phyloP scores from a whole-genome alignment of 179 eudicot species.

The Heliamphora pulchella region DNA sequence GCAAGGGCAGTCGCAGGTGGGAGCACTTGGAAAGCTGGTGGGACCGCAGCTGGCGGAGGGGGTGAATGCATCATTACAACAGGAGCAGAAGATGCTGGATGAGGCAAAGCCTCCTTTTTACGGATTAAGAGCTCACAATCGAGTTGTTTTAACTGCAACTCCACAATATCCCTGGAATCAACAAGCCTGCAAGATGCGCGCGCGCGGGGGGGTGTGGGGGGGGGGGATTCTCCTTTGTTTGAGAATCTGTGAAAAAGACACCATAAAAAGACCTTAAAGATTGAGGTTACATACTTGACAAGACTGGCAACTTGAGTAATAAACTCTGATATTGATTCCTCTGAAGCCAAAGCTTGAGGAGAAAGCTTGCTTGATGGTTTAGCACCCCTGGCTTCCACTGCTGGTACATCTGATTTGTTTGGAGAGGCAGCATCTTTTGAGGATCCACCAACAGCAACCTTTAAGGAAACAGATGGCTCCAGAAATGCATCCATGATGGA shows the following conservation, averaged over 20 bases:
- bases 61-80: conserved; percentile 53
- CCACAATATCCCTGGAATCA: conserved; percentile 86
- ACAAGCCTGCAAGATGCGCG: too few relatives aligned
- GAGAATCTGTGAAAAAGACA: neutral
- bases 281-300: too few relatives aligned
- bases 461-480: conserved; percentile 29
- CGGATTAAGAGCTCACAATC: conserved; percentile 75
- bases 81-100: conserved; percentile 39
- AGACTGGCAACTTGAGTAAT: too few relatives aligned
- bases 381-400: conserved; percentile 30
- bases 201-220: too few relatives aligned
- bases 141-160: conserved; percentile 75
- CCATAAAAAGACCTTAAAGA: neutral
- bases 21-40: conserved; percentile 15
- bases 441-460: conserved; percentile 56
- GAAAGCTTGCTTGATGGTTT: conserved; percentile 33
- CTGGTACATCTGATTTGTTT: conserved; percentile 25
- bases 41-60: conserved; percentile 28
- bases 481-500: conserved; percentile 28
- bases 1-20: conserved; percentile 31
- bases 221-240: neutral
- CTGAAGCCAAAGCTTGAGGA: conserved; percentile 36
- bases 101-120: conserved; percentile 80
- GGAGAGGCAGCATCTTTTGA: conserved; percentile 32
- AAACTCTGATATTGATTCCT: conserved; percentile 30